phyloP scores from a whole-genome alignment of 441 rosid species.

The Cnidoscolus chayamansa region DNA sequence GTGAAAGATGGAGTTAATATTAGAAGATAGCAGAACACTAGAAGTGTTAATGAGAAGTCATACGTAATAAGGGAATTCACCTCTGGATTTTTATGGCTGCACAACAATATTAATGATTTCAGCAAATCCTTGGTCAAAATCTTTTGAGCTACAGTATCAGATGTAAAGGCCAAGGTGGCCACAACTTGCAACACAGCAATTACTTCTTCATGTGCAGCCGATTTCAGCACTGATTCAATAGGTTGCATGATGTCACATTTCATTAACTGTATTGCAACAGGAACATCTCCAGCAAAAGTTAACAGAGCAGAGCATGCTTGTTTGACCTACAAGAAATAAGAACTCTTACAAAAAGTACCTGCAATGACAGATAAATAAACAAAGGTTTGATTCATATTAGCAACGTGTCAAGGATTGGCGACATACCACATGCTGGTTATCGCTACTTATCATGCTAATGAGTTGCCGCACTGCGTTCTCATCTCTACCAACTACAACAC shows the following conservation, averaged over 20 bases:
- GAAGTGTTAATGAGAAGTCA: conserved; percentile 16
- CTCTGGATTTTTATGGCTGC: conserved; percentile 79
- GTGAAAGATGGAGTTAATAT: conserved; percentile 27
- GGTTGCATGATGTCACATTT: conserved; percentile 98
- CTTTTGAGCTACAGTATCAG: conserved; percentile 85
- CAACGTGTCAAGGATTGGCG: conserved; percentile 29
- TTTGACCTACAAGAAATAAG: conserved; percentile 61
- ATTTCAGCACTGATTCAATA: conserved; percentile 75
- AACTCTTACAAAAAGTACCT: conserved; percentile 27
- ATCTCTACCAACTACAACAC: conserved; percentile 86
- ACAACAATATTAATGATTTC: conserved; percentile 68
- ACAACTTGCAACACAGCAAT: conserved; percentile 88
- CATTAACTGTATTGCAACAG: conserved; percentile 87
- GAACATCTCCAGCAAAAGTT: conserved; percentile 85
- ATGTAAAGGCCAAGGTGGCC: conserved; percentile 77
- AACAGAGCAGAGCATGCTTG: conserved; percentile 96
- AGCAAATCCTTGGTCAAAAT: conserved; percentile 80
- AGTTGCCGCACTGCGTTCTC: conserved; percentile 98
- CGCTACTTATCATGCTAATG: conserved; percentile 97
- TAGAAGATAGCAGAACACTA: conserved; percentile 15
- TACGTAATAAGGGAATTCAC: conserved; percentile 37
- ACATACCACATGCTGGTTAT: conserved; percentile 83
- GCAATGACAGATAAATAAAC: conserved; percentile 18
- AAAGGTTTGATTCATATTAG: conserved; percentile 7
- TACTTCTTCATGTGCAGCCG: conserved; percentile 66